These are phyloP conservation scores for Bullera alba DNA, from an alignment of 768 basidiomycete species.

Conservation along the genomic window DNA sequence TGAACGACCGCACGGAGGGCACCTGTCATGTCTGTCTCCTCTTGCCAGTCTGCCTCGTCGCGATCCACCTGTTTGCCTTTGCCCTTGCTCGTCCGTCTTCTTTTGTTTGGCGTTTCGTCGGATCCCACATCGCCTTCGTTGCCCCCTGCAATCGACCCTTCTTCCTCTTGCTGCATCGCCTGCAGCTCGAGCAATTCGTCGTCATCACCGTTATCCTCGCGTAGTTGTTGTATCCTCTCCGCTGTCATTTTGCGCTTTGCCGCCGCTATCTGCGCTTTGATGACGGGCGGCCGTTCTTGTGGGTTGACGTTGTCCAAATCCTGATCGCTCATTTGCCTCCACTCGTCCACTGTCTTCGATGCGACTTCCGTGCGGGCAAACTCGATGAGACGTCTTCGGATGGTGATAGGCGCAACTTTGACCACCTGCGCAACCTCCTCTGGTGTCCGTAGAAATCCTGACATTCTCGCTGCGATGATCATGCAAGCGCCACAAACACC, in stretches of 20 bases:
- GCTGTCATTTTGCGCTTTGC: conserved; percentile 15
- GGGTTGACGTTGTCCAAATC: conserved; percentile 14
- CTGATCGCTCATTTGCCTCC: conserved; percentile 58
- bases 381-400: conserved; percentile 88
- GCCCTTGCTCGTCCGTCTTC: conserved; percentile 4
- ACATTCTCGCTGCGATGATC: conserved; percentile 94
- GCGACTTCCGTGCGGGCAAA: conserved; percentile 87
- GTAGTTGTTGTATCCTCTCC: background rate
- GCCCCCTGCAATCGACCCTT: conserved; percentile 41
- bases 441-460: conserved; percentile 85
- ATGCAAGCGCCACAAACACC: conserved; percentile 96
- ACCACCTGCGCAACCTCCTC: conserved; percentile 98
- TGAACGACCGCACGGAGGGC: background rate
- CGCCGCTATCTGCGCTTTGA: conserved; percentile 13
- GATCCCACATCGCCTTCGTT: background rate
- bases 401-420: conserved; percentile 92
- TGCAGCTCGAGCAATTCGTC: background rate
- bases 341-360: conserved; percentile 76
- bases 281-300: conserved; percentile 32
- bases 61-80: conserved; percentile 6
- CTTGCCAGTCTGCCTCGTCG: conserved; percentile 1
- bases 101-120: conserved; percentile 5
- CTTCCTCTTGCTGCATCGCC: conserved; percentile 45
- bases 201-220: background rate
- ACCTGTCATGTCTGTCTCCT: background rate